Conservation (phyloP, 352 stramenopile genomes). For the Globisporangium nagaii region DNA sequence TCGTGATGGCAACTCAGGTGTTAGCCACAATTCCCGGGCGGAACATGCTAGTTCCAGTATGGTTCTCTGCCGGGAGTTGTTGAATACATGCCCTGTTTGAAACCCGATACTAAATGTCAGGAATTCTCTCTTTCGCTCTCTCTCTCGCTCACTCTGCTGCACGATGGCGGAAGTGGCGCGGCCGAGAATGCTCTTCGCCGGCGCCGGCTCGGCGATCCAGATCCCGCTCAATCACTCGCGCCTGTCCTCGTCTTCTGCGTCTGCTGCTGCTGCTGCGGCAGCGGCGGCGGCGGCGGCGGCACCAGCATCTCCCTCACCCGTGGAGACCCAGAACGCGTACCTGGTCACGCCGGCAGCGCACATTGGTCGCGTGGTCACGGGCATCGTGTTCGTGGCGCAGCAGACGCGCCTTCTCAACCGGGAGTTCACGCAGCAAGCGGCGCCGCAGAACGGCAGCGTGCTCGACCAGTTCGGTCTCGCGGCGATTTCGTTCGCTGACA, state of each 20-base stretch:
- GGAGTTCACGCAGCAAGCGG: conserved; percentile 17
- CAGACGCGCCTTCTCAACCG: conserved; percentile 19
- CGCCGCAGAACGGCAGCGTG: conserved; percentile 1
- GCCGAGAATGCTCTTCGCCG: conserved; percentile 39
- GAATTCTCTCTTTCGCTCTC: too few species aligned
- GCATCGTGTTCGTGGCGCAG: conserved; percentile 66
- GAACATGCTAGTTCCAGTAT: too few species aligned
- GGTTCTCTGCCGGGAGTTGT: too few species aligned
- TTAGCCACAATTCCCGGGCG: too few species aligned
- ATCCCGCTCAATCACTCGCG: conserved; percentile 27
- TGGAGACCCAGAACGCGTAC: conserved; percentile 45
- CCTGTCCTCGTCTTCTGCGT: neutral
- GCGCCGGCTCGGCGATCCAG: conserved; percentile 41
- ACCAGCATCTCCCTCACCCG: too few species aligned
- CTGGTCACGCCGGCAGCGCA: conserved; percentile 69
- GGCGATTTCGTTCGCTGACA: conserved; percentile 75
- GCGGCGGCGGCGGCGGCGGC: neutral
- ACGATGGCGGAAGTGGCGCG: conserved; percentile 23
- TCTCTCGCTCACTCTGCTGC: neutral
- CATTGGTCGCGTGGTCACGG: conserved; percentile 79
- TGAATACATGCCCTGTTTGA: too few species aligned
- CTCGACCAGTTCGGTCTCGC: conserved; percentile 45
- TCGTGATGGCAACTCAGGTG: too few species aligned
- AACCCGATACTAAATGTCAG: too few species aligned
- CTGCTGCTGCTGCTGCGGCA: neutral